Conservation (phyloP, 345 rosid species). For the Geranium brycei region DNA sequence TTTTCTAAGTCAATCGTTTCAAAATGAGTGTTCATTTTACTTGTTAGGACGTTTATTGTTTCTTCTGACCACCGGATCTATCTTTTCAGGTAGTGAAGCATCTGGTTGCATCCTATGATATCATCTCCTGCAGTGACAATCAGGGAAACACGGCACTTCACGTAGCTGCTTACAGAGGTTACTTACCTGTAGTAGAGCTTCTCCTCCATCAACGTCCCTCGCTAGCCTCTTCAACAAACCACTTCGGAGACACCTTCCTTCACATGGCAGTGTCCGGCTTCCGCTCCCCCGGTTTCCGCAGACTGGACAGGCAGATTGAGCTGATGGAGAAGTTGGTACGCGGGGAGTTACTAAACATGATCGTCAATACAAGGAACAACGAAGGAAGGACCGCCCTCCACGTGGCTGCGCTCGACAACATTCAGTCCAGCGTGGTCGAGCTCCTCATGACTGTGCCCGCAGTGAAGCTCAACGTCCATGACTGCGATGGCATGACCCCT, state of each 20-base stretch:
- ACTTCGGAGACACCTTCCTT: conserved; percentile 65
- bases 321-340: conserved; percentile 42
- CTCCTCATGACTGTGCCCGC: conserved; percentile 45
- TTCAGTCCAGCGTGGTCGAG: conserved; percentile 53
- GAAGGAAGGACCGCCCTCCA: conserved; percentile 76
- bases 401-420: conserved; percentile 54
- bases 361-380: conserved; percentile 51
- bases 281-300: conserved; percentile 54
- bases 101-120: conserved; percentile 40
- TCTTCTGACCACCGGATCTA: no score
- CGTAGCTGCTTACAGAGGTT: conserved; percentile 69
- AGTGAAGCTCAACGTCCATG: conserved; percentile 50
- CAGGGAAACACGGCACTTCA: conserved; percentile 80
- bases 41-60: no score
- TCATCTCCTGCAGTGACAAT: conserved; percentile 34
- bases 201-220: conserved; percentile 40
- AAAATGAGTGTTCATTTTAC: no score
- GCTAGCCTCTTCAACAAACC: conserved; percentile 31
- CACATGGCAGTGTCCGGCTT: conserved; percentile 82
- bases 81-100: conserved; percentile 51
- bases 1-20: no score
- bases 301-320: conserved; percentile 64
- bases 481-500: conserved; percentile 62
- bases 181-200: conserved; percentile 40
- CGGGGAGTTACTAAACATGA: conserved; percentile 27